phyloP scores from a whole-genome alignment of 208 protist genomes.

The Borovskyia barvae region DNA sequence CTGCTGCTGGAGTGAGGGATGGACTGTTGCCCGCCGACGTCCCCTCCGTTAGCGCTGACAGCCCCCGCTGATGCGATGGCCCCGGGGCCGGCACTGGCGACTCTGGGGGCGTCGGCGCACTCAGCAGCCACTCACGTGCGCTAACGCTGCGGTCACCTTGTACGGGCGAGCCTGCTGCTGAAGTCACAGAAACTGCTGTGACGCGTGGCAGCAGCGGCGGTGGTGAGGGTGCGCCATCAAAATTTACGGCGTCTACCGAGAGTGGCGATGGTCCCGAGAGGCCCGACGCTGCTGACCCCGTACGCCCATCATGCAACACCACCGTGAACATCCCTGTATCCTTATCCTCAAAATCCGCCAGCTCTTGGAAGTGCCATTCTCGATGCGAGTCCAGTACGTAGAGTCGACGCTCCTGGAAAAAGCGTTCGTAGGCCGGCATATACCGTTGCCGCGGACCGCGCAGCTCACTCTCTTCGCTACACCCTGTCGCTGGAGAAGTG shows the following conservation, averaged over 20 bases:
- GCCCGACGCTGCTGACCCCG: background rate
- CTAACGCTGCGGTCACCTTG: background rate
- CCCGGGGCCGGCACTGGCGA: background rate
- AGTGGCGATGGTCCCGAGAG: slow-evolving; percentile 3
- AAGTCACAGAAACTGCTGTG: background rate
- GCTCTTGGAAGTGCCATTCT: slow-evolving; percentile 69
- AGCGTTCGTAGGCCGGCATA: slow-evolving; percentile 51
- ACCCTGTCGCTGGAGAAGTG: background rate
- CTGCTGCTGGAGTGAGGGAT: slow-evolving; percentile 6
- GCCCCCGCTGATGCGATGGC: slow-evolving; percentile 10
- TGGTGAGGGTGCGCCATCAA: background rate
- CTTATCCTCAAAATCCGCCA: slow-evolving; percentile 36
- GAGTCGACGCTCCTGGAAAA: slow-evolving; percentile 55
- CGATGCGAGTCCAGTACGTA: slow-evolving; percentile 72
- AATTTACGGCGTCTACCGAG: slow-evolving; percentile 7
- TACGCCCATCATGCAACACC: slow-evolving; percentile 29
- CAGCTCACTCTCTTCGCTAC: too few relatives aligned
- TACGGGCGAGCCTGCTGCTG: background rate
- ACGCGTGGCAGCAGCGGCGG: slow-evolving; percentile 1
- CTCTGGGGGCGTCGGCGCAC: background rate
- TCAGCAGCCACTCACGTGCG: background rate
- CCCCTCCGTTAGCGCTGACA: slow-evolving; percentile 9
- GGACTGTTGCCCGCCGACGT: slow-evolving; percentile 25
- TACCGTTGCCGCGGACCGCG: too few relatives aligned
- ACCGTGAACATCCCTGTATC: slow-evolving; percentile 52